Base-by-base conservation (phyloP, 2,329 filamentous ascomycete genomes). In the Thielaviopsis populi region DNA sequence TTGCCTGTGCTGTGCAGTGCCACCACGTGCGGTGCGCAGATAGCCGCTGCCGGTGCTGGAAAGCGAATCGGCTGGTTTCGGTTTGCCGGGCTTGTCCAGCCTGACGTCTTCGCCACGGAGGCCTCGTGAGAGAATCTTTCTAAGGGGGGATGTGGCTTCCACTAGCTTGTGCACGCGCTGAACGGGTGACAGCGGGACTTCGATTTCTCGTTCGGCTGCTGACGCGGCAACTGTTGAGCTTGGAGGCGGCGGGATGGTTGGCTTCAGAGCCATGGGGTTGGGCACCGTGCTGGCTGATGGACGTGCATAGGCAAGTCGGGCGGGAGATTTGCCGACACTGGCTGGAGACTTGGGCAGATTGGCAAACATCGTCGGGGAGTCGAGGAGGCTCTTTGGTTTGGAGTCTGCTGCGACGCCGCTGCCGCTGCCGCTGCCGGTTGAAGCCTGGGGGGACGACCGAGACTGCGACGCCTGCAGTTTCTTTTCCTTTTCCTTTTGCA, bases 401-500 rank as follows among this genome's bases (percentile, higher is more conserved):
- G 24, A 1, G 19, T 40, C 27, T 19, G 19, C 24, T 30, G 41
- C 19, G n/a, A n/a, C n/a, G n/a, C n/a, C n/a, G n/a, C n/a, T n/a
- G n/a, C n/a, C n/a, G n/a, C n/a, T n/a, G n/a, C n/a, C n/a, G n/a
- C n/a, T 59, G 15, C 13, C 50, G 6, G 48, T 48, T 7, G 24
- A 67, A 22, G 48, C 7, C 19, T 54, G 59, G 24, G n/a, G 17
- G n/a, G 48, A 17, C 6, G 30, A 24, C 17, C 40, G 62, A 59
- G 62, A 22, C 27, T 54, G 54, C n/a, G 43, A 50, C n/a, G 54
- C n/a, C 15, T 63, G 62, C 27, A 48, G 30, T 4, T 62, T 58
- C 30, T 61, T 58, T 65, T 78, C 75, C 70, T 79, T 83, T 72
- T 82, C 74, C 71, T 85, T 86, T 72, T 94, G 88, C 15, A 97